Percentiles rank a stretch among this genome's conserved stretches.
Conservation (phyloP, 768 basidiomycete species). For the Rhizopogon roseolus region DNA sequence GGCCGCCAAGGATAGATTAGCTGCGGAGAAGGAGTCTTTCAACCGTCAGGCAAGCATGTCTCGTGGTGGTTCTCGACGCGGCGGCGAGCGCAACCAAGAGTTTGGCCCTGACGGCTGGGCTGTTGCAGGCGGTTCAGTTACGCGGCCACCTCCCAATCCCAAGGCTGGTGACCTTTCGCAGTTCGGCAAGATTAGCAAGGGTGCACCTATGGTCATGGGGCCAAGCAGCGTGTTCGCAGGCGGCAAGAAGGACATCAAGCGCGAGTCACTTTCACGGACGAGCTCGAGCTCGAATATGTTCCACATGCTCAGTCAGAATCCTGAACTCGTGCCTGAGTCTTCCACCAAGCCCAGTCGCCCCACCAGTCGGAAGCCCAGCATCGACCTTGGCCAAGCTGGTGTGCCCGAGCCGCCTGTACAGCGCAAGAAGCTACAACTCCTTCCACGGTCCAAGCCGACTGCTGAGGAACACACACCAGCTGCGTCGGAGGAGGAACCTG, state of each 20-base stretch:
- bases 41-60: slow-evolving; percentile 75
- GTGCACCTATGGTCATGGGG: slow-evolving; percentile 28
- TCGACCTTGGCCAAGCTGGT: slow-evolving; percentile 43
- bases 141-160: slow-evolving; percentile 46
- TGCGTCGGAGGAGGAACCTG: slow-evolving; percentile 46
- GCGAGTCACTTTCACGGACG: slow-evolving; percentile 75
- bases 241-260: slow-evolving; percentile 58
- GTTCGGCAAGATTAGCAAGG: slow-evolving; percentile 80
- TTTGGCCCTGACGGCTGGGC: slow-evolving; percentile 87
- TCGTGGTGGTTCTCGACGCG: slow-evolving; percentile 86
- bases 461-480: slow-evolving; percentile 41
- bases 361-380: slow-evolving; percentile 45
- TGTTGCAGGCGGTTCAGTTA: slow-evolving; percentile 46
- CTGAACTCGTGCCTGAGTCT: slow-evolving; percentile 51
- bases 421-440: slow-evolving; percentile 68
- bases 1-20: slow-evolving; percentile 81
- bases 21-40: slow-evolving; percentile 53
- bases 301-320: slow-evolving; percentile 68
- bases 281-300: slow-evolving; percentile 84
- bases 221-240: slow-evolving; percentile 80
- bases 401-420: slow-evolving; percentile 43
- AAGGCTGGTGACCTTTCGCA: slow-evolving; percentile 84
- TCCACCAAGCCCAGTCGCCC: slow-evolving; percentile 48
- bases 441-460: slow-evolving; percentile 75
- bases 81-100: slow-evolving; percentile 62